These are phyloP conservation scores for Cokeromyces recurvatus DNA, from an alignment of 371 early-diverging fungal species.

Conservation along the genomic window DNA sequence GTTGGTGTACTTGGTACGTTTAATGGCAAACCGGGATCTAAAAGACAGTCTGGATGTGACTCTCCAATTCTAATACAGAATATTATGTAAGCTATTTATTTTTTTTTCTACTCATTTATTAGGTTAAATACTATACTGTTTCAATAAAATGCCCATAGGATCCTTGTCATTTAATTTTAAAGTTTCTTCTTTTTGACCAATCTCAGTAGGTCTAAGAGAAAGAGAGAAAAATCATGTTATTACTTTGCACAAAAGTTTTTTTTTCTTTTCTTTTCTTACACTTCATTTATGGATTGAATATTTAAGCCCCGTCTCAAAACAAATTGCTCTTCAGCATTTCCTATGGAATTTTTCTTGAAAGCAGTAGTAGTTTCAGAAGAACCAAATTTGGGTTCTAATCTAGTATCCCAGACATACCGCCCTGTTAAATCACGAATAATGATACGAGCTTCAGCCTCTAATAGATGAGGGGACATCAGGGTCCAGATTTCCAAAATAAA, in stretches of 20 bases:
- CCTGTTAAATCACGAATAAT: conserved; percentile 76
- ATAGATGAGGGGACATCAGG: not conserved
- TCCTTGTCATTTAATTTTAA: too few species aligned
- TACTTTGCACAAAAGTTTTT: too few species aligned
- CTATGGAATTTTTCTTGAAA: too few species aligned
- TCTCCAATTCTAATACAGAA: conserved; percentile 45
- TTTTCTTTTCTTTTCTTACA: too few species aligned
- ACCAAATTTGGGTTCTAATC: conserved; percentile 33
- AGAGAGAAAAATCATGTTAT: too few species aligned
- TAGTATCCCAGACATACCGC: conserved; percentile 76
- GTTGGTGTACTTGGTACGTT: conserved; percentile 41
- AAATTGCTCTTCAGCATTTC: too few species aligned
- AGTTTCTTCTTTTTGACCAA: too few species aligned
- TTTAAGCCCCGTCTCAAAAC: too few species aligned
- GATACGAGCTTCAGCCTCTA: conserved; percentile 42
- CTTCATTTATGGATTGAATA: too few species aligned
- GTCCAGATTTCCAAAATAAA: not conserved
- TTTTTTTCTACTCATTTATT: too few species aligned
- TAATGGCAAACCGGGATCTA: conserved; percentile 41
- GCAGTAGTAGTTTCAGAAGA: not conserved
- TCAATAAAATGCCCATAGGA: conserved; percentile 12
- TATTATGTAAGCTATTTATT: not conserved
- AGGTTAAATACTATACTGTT: too few species aligned
- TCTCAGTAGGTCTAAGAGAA: too few species aligned
- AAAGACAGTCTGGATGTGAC: conserved; percentile 61